Evolutionary conservation across 2,329 filamentous ascomycete genomes (phyloP), one percentile per base, ranked within the genome.

Genomic region (Fusarium cyanostomum): DNA sequence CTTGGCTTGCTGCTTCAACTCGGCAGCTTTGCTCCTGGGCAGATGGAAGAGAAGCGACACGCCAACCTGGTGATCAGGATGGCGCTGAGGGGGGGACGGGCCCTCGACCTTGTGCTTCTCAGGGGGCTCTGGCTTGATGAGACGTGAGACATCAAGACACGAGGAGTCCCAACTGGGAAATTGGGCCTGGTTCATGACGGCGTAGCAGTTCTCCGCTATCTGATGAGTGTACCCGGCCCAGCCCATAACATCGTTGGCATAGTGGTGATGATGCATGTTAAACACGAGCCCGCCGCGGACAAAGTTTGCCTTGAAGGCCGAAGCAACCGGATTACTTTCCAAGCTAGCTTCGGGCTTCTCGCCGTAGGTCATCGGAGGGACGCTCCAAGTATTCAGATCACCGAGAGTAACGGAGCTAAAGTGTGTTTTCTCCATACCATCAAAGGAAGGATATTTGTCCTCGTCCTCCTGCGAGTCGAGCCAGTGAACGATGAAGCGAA

Each of bases 201-300:
- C 74, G 34, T 67, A 62, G 62, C 78, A 81, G 54, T 80, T 80
- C 37, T 81, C 79, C 7, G 78, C 78, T 4, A 81, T 73, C 67
- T 81, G 77, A 15, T 75, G 72, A 0, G 70, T 64, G 16, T 77
- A 73, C 6, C 71, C 70, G 0, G 73, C 71, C 77, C 78, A 80
- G 4, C 77, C 78, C 73, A 78, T 79, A 0, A 79, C 67, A 58
- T 81, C 79, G 55, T 78, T 78, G 37, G 74, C 62, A 43, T 77
- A 81, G 53, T 82, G 79, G 39, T 81, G 80, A 45, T 71, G 66
- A 35, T 81, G 78, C 46, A 77, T 78, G 30, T 74, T 75, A 48
- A 81, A 74, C 8, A 81, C 71, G 2, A 81, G 56, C 0, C 79
- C 79, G 3, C 78, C 79, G 0, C 67, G 72, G 24, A 81, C 68